Evolutionary conservation across 768 basidiomycete species (phyloP), one percentile per base, ranked within the genome.

Genomic region (Pulveroboletus sp.): DNA sequence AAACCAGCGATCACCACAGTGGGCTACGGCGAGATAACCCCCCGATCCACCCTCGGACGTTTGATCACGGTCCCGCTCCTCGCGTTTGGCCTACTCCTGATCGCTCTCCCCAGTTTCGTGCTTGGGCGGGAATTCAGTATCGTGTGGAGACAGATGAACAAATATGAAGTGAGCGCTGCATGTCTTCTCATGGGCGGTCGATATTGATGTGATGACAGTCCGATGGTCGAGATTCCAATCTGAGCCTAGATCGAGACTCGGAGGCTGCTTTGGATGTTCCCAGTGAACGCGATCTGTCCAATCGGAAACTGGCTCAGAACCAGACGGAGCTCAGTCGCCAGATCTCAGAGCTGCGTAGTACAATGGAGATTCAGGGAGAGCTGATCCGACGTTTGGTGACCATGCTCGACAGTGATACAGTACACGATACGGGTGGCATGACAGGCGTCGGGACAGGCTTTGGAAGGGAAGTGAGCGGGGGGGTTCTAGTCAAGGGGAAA

Each of bases 11-110:
- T 93, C 54, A 87, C 86, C 3, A 93, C 92, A 0, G 89, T 92
- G 1, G 90, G 93, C 12, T 95, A 93, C 58, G 93, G 93, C 31
- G 93, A 95, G 67, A 89, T 93, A 46, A 90, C 89, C 0, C 93
- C 93, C 0, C 80, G 88, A 12, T 90, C 90, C 2, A 83, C 87
- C 66, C 74, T 94, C n/a, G 93, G 93, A 0, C 83, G 90, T 2
- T 72, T 94, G 30, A 73, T 95, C 57, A 92, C 93, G 0, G 71
- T 94, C 1, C 93, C 93, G 0, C 77, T 96, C 17, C 81, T 96
- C 41, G 77, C 90, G 12, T 94, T 90, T 57, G 93, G 93, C 3
- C 75, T 95, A 10, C 76, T 96, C 0, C 76, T 94, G 35, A 93
- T 96, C 61, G 93, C 93, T 0, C 76, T 95, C 5, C 93, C 93